phyloP scores from a whole-genome alignment of 148 eudicot species.

The Arctostaphylos glauca region DNA sequence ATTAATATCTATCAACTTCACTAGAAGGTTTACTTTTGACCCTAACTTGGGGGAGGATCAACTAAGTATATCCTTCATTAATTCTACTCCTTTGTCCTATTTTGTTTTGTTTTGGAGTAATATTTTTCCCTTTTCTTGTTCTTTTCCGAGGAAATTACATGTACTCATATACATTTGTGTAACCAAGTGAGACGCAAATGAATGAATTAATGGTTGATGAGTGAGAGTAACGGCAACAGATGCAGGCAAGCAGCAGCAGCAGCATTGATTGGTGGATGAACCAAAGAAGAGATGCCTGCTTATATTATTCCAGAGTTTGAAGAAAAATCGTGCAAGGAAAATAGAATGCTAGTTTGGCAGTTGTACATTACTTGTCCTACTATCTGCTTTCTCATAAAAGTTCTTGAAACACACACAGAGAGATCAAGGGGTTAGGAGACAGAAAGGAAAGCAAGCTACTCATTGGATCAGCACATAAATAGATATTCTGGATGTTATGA shows the following conservation, averaged over 20 bases:
- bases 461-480: slow-evolving; percentile 1
- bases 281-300: not conserved
- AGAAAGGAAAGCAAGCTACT: not conserved
- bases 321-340: not conserved
- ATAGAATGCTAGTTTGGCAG: not conserved
- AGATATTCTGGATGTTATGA: no score
- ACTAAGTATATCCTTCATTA: no score
- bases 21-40: no score
- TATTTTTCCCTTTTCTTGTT: no score
- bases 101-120: no score
- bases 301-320: not conserved
- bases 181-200: not conserved
- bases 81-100: no score
- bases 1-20: no score
- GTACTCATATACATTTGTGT: no score
- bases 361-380: not conserved
- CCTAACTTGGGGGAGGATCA: no score
- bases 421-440: not conserved
- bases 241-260: slow-evolving; percentile 1
- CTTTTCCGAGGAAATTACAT: no score
- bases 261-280: not conserved
- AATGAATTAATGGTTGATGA: not conserved
- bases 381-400: not conserved
- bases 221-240: not conserved
- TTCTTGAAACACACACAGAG: not conserved